phyloP scores from a whole-genome alignment of 768 basidiomycete species.

The Mycena pura region DNA sequence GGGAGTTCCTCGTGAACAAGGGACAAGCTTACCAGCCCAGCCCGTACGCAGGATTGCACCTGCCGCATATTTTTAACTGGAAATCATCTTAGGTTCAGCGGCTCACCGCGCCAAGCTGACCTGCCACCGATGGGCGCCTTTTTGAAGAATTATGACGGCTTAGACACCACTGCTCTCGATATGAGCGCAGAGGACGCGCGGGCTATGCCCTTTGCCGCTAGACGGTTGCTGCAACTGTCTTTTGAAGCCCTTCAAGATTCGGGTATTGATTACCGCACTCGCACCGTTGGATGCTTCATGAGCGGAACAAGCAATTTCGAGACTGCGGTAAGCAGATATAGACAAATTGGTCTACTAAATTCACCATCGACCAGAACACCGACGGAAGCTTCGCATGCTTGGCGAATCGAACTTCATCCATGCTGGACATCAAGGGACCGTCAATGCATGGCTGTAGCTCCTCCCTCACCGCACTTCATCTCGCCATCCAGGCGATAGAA shows the following conservation, averaged over 20 bases:
- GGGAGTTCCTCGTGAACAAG: not conserved
- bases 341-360: too few relatives aligned
- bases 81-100: too few relatives aligned
- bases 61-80: not conserved
- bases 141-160: not conserved
- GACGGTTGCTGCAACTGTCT: not conserved
- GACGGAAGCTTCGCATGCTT: too few relatives aligned
- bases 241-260: conserved; percentile 2
- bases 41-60: not conserved
- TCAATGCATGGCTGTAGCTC: conserved; percentile 49
- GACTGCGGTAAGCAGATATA: too few relatives aligned
- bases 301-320: too few relatives aligned
- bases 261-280: not conserved
- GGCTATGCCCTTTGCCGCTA: not conserved
- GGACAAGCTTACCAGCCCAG: not conserved
- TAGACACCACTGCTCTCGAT: not conserved
- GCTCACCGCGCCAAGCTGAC: not conserved
- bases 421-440: conserved; percentile 34
- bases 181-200: conserved; percentile 5
- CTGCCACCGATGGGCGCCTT: not conserved
- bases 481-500: conserved; percentile 43
- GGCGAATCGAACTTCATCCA: conserved; percentile 38
- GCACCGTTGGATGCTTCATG: conserved; percentile 1
- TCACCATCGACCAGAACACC: too few relatives aligned
- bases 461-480: conserved; percentile 43